Base-by-base conservation (phyloP, 2,329 filamentous ascomycete species). In the Pseudogymnoascus sp. region DNA sequence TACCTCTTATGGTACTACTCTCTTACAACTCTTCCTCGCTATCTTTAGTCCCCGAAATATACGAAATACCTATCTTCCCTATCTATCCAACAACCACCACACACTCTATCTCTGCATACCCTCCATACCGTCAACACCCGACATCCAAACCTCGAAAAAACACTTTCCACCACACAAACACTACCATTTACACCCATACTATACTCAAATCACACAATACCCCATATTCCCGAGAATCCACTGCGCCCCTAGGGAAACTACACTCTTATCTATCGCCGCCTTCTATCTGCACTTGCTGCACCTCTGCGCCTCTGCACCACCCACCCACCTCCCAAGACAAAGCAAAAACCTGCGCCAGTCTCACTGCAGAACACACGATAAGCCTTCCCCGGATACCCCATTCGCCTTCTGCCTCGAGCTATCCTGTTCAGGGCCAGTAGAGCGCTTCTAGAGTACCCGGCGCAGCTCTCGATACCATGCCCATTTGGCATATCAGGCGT, bases 41-140 rank as follows among this genome's bases (percentile, higher is more conserved):
- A 53, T 53, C 46, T 53, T 31, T 53, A 53, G 44, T 28, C 38
- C 31, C 31, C 1, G 31, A 34, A 34, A 34, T 34, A 34, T 34
- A 34, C 44, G 44, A n/a, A 46, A 28, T 50, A 34, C 44, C 44
- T 50, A 50, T 50, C 44, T 50, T 25, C 42, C 42, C 44, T 50
- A 50, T 50, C 44, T 50, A 50, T 50, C 23, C 14, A 53, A 53
- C 46, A 53, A 31, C 25, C 44, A 50, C 44, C 44, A 28, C 18
- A 11, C 44, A 50, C 46, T 53, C 46, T 31, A 53, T 53, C 46
- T 53, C 46, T 53, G 46, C 46, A 53, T 53, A 50, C 44, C 44
- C 44, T 50, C 21, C 44, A 50, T 50, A 53, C 46, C 46, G 46
- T 53, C 46, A 53, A 53, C 46, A 53, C 46, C 46, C 46, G 46